These are phyloP conservation scores for Hysterium pulicare DNA, from an alignment of 2,329 filamentous ascomycete genomes.

Conservation along the genomic window DNA sequence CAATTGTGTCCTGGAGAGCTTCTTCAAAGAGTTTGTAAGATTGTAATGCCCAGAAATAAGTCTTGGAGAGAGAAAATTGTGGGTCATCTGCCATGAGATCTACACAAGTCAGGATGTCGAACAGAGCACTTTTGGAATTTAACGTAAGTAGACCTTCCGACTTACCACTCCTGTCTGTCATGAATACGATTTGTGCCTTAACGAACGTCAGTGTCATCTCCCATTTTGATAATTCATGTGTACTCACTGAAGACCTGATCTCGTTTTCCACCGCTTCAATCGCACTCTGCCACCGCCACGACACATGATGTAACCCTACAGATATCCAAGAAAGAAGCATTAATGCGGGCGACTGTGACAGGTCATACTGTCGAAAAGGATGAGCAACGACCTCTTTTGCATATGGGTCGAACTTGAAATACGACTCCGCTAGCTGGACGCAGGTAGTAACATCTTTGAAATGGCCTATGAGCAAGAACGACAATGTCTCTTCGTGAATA, in stretches of 20 bases:
- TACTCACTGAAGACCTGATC: conserved; percentile 2
- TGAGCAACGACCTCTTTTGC: neutral
- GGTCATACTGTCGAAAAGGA: neutral
- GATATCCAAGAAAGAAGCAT: conserved; percentile 5
- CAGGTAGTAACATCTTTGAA: conserved; percentile 4
- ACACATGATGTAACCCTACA: conserved; percentile 4
- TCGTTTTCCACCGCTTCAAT: conserved; percentile 5
- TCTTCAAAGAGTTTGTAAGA: conserved; percentile 8
- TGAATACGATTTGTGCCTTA: conserved; percentile 2
- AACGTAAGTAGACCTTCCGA: neutral
- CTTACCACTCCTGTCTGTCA: conserved; percentile 1
- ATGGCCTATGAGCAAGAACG: conserved; percentile 5
- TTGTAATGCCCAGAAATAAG: conserved; percentile 7
- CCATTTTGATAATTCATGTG: too few relatives aligned
- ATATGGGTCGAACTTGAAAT: conserved; percentile 4
- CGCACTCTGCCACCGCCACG: conserved; percentile 4
- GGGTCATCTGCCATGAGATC: conserved; percentile 7
- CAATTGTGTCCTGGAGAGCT: conserved; percentile 3
- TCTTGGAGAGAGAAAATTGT: conserved; percentile 3
- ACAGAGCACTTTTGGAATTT: neutral
- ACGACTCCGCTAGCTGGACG: conserved; percentile 4
- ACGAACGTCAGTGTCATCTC: neutral
- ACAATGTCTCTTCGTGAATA: conserved; percentile 4
- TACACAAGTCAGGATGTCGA: neutral
- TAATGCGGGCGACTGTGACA: neutral